Conservation (phyloP, 768 basidiomycete genomes). For the Lactarius indigo region DNA sequence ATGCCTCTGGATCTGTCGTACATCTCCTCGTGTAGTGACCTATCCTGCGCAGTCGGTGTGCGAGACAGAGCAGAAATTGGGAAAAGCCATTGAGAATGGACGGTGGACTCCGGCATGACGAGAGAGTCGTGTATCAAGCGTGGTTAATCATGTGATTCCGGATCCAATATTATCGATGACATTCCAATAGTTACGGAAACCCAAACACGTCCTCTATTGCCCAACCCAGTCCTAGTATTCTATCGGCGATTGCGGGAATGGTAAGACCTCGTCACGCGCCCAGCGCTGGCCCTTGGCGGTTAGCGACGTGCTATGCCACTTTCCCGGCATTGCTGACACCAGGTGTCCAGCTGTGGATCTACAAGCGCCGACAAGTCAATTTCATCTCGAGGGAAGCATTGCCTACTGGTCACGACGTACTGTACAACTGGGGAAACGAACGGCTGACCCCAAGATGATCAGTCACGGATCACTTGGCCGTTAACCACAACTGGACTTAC, state of each 20-base stretch:
- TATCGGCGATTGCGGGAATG: conserved; percentile 22
- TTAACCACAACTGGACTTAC: conserved; percentile 17
- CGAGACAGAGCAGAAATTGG: conserved; percentile 13
- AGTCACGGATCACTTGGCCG: conserved; percentile 23
- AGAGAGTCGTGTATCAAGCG: conserved; percentile 16
- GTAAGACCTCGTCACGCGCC: neutral
- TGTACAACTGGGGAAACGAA: conserved; percentile 66
- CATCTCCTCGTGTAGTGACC: conserved; percentile 56
- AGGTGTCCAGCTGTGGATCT: conserved; percentile 38
- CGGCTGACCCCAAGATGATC: conserved; percentile 40
- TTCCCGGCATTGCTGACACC: conserved; percentile 34
- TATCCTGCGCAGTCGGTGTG: conserved; percentile 25
- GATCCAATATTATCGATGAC: conserved; percentile 17
- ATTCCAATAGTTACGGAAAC: conserved; percentile 3
- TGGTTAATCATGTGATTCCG: conserved; percentile 10
- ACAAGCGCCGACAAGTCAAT: conserved; percentile 22
- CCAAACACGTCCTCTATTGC: conserved; percentile 12
- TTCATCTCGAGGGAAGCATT: conserved; percentile 4
- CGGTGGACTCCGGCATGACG: neutral
- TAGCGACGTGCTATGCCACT: conserved; percentile 20
- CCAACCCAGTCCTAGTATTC: conserved; percentile 9
- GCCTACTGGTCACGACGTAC: conserved; percentile 40
- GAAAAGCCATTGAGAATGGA: conserved; percentile 23
- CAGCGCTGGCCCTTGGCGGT: neutral
- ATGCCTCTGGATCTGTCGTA: conserved; percentile 78